phyloP scores from a whole-genome alignment of 208 protist genomes.

The Leishmania amazonensis region DNA sequence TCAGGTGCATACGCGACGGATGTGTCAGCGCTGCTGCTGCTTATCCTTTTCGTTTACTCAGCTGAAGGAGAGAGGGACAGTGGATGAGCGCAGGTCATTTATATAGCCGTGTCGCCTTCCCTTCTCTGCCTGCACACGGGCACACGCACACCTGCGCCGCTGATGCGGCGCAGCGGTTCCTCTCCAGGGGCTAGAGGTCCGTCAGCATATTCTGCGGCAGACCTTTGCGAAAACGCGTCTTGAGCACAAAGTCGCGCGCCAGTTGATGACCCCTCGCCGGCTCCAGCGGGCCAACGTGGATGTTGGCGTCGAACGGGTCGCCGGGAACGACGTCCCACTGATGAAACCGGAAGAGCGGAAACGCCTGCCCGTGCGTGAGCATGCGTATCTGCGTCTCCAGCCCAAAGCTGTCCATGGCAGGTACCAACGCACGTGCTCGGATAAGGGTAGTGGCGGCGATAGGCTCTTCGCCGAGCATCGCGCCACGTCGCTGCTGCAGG shows the following conservation, averaged over 20 bases:
- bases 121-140: neutral
- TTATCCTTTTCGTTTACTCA: neutral
- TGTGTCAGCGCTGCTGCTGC: neutral
- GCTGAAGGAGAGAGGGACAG: neutral
- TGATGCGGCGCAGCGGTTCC: too few species aligned
- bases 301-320: conserved; percentile 97
- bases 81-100: neutral
- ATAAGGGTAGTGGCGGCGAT: conserved; percentile 97
- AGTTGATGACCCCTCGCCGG: conserved; percentile 92
- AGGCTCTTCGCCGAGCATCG: conserved; percentile 88
- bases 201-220: conserved; percentile 72
- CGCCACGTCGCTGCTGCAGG: conserved; percentile 91
- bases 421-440: conserved; percentile 94
- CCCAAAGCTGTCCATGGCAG: conserved; percentile 99
- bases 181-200: conserved; percentile 39
- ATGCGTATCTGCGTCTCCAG: conserved; percentile 99
- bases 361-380: conserved; percentile 96
- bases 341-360: conserved; percentile 94
- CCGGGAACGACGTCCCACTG: conserved; percentile 98
- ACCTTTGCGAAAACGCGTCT: conserved; percentile 97
- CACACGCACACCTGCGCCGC: neutral
- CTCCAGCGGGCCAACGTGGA: conserved; percentile 96
- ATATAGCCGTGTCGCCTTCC: neutral
- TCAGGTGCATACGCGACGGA: neutral
- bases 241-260: conserved; percentile 99